Conservation (phyloP, 495 filamentous ascomycete species). For the Podospora sp. region DNA sequence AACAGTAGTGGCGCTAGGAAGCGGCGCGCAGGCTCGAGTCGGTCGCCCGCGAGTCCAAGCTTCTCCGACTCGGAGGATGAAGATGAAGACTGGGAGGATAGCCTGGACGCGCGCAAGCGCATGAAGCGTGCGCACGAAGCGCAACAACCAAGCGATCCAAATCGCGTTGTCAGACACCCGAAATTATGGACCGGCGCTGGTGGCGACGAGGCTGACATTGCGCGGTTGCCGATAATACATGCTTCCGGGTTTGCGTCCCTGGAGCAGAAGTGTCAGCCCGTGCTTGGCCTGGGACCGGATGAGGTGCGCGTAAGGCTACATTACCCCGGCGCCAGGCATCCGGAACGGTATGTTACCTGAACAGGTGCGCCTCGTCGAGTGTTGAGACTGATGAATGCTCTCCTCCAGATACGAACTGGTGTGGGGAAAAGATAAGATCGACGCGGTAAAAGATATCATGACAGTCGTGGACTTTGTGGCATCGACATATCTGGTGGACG, state of each 20-base stretch:
- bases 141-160: constrained; percentile 47
- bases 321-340: constrained; percentile 71
- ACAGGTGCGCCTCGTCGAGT: background rate
- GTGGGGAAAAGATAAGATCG: constrained; percentile 77
- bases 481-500: constrained; percentile 70
- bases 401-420: constrained; percentile 73
- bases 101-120: constrained; percentile 38
- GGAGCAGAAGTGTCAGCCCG: constrained; percentile 50
- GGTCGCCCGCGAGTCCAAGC: constrained; percentile 34
- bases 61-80: constrained; percentile 39
- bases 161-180: constrained; percentile 61
- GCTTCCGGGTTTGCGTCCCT: constrained; percentile 66
- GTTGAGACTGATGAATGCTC: constrained; percentile 26
- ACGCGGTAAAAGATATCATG: constrained; percentile 81
- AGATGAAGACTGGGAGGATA: constrained; percentile 40
- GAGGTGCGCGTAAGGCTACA: constrained; percentile 63
- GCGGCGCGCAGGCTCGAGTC: constrained; percentile 23
- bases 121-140: constrained; percentile 29
- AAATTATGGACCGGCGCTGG: constrained; percentile 57
- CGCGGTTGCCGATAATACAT: constrained; percentile 56
- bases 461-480: constrained; percentile 74
- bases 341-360: constrained; percentile 65
- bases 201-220: constrained; percentile 38
- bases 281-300: constrained; percentile 49
- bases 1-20: constrained; percentile 32